phyloP scores from a whole-genome alignment of 1,284 basidiomycete species.

The Trichosporon sp. region DNA sequence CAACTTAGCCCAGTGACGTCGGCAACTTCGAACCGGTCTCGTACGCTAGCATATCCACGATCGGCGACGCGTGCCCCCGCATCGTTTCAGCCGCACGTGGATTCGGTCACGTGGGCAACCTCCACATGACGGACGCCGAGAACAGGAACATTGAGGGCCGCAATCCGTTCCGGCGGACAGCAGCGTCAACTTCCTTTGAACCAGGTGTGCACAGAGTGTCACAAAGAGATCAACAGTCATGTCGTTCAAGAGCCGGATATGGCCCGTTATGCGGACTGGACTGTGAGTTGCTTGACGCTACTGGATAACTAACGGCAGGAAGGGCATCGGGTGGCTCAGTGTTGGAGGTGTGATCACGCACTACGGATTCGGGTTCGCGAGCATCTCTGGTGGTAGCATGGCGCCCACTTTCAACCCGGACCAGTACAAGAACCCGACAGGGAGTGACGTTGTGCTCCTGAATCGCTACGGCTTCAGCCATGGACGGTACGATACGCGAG shows the following conservation, averaged over 20 bases:
- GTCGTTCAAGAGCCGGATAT: neutral
- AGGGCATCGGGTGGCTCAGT: slow-evolving; percentile 58
- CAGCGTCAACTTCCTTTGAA: neutral
- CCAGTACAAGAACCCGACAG: slow-evolving; percentile 46
- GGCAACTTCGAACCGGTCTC: slow-evolving; percentile 7
- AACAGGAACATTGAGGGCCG: neutral
- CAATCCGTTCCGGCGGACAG: neutral
- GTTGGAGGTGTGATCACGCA: slow-evolving; percentile 59
- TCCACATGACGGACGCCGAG: slow-evolving; percentile 12
- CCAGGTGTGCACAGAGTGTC: neutral
- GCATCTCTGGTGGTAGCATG: slow-evolving; percentile 59
- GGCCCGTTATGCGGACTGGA: neutral
- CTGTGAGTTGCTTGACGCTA: neutral
- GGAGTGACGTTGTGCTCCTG: slow-evolving; percentile 60
- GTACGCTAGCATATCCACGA: slow-evolving; percentile 6
- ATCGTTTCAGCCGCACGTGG: slow-evolving; percentile 5
- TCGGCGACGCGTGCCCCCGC: slow-evolving; percentile 18
- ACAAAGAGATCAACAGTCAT: neutral
- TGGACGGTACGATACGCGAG: neutral
- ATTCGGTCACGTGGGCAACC: neutral
- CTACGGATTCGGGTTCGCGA: slow-evolving; percentile 58
- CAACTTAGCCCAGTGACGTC: slow-evolving; percentile 2
- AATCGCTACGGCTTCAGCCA: slow-evolving; percentile 1
- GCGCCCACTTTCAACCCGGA: slow-evolving; percentile 60
- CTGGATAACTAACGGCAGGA: slow-evolving; percentile 20